A percentile compares a stretch with the other conserved stretches of the same genome.
These are phyloP conservation scores for Scenedesmus sp. DNA, from an alignment of 163 green algal genomes.

Conservation along the genomic window DNA sequence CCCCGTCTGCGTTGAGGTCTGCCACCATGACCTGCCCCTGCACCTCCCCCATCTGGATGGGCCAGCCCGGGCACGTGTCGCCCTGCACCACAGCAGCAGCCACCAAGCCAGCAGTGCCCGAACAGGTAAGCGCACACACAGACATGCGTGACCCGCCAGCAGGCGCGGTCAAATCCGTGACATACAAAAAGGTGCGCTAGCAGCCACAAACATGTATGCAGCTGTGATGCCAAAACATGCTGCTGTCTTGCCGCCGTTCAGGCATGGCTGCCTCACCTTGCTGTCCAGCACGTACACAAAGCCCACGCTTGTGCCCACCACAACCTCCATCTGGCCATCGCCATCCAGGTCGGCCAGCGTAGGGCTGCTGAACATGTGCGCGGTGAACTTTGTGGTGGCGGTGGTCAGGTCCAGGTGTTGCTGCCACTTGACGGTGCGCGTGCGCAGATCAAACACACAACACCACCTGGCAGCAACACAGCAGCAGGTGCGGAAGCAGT, in stretches of 20 bases:
- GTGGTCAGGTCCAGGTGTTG: conserved; percentile 95
- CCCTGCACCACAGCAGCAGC: conserved; percentile 46
- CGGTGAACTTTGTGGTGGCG: conserved; percentile 80
- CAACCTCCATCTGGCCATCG: conserved; percentile 76
- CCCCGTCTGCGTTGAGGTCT: conserved; percentile 94
- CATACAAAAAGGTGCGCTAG: too few species aligned
- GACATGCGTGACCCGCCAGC: too few species aligned
- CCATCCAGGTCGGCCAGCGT: conserved; percentile 85
- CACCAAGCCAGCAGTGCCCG: background rate
- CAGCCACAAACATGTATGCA: too few species aligned
- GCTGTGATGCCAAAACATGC: background rate
- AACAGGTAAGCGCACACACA: background rate
- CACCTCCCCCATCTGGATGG: conserved; percentile 95
- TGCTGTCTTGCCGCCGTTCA: background rate
- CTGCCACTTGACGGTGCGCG: conserved; percentile 74
- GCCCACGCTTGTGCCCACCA: conserved; percentile 92
- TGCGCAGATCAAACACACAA: conserved; percentile 93
- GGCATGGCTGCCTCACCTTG: conserved; percentile 39
- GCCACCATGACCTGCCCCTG: conserved; percentile 92
- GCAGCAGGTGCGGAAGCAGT: background rate
- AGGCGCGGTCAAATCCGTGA: too few species aligned
- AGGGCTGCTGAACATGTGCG: conserved; percentile 78
- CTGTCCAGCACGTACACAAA: conserved; percentile 95
- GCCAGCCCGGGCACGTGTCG: conserved; percentile 77
- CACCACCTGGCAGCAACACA: conserved; percentile 66